A percentile compares a stretch with the other conserved stretches of the same genome.
These are phyloP conservation scores for Hypoxylon sp. DNA, from an alignment of 2,329 filamentous ascomycete genomes.

Conservation along the genomic window DNA sequence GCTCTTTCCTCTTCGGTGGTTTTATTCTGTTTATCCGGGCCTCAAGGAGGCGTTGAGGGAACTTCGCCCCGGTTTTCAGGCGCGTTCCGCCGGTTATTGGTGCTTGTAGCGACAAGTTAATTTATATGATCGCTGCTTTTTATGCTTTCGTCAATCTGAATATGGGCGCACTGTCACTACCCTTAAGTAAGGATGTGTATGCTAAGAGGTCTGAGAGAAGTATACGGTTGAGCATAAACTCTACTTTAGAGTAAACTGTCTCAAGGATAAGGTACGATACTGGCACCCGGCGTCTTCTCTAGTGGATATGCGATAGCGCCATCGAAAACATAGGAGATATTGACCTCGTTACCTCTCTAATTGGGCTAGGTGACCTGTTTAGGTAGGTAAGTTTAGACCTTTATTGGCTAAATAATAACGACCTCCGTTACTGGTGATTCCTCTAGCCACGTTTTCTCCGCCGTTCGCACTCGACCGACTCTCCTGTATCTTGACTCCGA, in stretches of 20 bases:
- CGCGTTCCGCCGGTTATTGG: conserved; percentile 7
- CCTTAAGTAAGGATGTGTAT: background rate
- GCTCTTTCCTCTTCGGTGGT: background rate
- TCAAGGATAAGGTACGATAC: background rate
- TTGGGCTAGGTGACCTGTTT: no score
- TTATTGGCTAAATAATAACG: conserved; percentile 5
- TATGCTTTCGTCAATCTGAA: background rate
- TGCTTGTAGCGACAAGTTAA: no score
- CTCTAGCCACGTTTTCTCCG: conserved; percentile 14
- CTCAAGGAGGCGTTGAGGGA: background rate
- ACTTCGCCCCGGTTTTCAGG: background rate
- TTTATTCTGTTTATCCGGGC: conserved; percentile 34
- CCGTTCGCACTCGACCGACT: conserved; percentile 12
- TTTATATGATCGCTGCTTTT: background rate
- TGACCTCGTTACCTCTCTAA: conserved; percentile 22
- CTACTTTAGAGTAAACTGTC: no score
- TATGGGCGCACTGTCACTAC: conserved; percentile 7
- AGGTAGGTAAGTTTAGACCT: conserved; percentile 35
- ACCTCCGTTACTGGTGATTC: background rate
- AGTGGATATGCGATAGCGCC: conserved; percentile 1
- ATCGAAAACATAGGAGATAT: conserved; percentile 37
- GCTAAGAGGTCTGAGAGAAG: no score
- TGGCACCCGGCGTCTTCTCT: background rate
- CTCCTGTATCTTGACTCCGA: background rate
- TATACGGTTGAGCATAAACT: no score